A percentile compares a stretch with the other conserved stretches of the same genome.
Conservation (phyloP, 73 alveolate genomes). For the Diophrys sp. region DNA sequence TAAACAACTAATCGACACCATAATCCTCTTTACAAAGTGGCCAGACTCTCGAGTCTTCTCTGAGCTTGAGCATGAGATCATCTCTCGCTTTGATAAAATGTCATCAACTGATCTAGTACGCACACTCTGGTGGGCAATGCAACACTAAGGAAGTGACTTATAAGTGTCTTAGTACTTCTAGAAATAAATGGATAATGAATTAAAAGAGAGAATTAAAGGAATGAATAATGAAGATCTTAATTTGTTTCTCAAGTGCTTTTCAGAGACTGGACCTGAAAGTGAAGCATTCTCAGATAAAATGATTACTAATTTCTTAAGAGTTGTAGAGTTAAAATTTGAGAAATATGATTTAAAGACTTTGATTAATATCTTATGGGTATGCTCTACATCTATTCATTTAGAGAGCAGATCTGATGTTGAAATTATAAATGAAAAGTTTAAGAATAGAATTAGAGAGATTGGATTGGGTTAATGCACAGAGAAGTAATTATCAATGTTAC, state of each 20-base stretch:
- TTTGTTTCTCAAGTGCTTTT: conserved; percentile 19
- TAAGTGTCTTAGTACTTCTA: conserved; percentile 14
- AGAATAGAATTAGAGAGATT: conserved; percentile 11
- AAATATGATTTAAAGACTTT: conserved; percentile 17
- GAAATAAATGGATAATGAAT: conserved; percentile 10
- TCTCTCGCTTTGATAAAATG: conserved; percentile 16
- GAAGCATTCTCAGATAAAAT: conserved; percentile 9
- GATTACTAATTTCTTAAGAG: conserved; percentile 6
- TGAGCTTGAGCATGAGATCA: conserved; percentile 11
- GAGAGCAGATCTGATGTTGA: neutral
- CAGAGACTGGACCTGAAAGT: conserved; percentile 7
- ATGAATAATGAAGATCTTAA: conserved; percentile 33
- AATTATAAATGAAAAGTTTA: neutral
- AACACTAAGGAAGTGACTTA: conserved; percentile 16
- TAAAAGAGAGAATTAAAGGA: conserved; percentile 3
- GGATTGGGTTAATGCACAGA: neutral
- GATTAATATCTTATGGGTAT: conserved; percentile 10
- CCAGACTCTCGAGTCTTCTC: conserved; percentile 14
- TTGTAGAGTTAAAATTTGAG: conserved; percentile 20
- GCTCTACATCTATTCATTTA: conserved; percentile 12
- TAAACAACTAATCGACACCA: conserved; percentile 6
- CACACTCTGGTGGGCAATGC: conserved; percentile 27
- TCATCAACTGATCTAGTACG: conserved; percentile 13
- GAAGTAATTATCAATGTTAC: conserved; percentile 20
- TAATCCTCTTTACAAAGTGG: conserved; percentile 9